Base-by-base conservation (phyloP, 2,329 filamentous ascomycete genomes). In the Cladosporium velox region DNA sequence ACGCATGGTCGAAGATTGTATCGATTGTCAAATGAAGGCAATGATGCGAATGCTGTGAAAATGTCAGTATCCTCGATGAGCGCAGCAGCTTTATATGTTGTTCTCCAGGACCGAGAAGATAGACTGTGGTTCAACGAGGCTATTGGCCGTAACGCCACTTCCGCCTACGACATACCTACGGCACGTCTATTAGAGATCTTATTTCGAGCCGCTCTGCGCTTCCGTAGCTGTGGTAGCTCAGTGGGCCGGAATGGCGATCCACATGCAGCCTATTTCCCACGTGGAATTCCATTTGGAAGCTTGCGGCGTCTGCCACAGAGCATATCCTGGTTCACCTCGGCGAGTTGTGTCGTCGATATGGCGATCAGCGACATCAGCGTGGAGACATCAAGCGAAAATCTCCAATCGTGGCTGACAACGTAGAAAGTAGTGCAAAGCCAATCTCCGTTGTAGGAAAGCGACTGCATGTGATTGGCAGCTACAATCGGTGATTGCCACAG, bases 1-100 rank as follows among this genome's bases (percentile, higher is more conserved):
- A 64, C 60, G 60, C 60, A 64, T 64, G 59, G 34, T 38, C 15
- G 30, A 28, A 52, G 49, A 15, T 26, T 18, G n/a, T 51, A 49
- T 18, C 21, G 28, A 18, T 4, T 21, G 21, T 44, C 35, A 35
- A 41, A 30, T 28, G 57, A 44, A 18, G 10, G 4, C 15, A 24
- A 35, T 44, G 35, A 28, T 21, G 34, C 15, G 24, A 14, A 24
- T 24, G 54, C n/a, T 58, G 54, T 26, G 54, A 47, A 24, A 6
- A 28, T 2, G 12, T 52, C 49, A 52, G 49, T 52, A 26, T 28
- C 2, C 24, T 52, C 15, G 11, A n/a, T 6, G 49, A 8, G 24
- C 11, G 49, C 11, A 6, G 49, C 10, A 28, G 21, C 49, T 52
- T 52, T 28, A 52, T 52, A 52, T 52, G 26, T 28, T 5, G 21